These are phyloP conservation scores for Casaregolazyma lundiana DNA, from an alignment of 1,139 yeast species.

Conservation along the genomic window DNA sequence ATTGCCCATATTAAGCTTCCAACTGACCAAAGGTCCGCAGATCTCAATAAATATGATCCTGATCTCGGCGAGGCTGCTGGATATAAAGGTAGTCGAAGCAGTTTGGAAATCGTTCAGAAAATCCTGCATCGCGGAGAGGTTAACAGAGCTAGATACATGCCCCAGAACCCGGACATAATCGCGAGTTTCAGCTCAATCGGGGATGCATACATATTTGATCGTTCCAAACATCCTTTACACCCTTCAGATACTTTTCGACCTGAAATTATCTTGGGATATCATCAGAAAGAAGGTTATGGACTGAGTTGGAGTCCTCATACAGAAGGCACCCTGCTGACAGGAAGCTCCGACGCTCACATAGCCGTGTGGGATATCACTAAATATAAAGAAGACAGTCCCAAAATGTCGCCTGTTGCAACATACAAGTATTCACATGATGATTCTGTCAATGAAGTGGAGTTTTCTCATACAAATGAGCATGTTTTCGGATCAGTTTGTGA, in stretches of 20 bases:
- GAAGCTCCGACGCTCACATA: constrained; percentile 61
- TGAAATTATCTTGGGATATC: constrained; percentile 48
- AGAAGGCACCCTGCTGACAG: constrained; percentile 51
- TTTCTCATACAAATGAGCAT: constrained; percentile 44
- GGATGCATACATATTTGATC: constrained; percentile 57
- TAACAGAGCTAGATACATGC: constrained; percentile 83
- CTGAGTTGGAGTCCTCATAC: constrained; percentile 55
- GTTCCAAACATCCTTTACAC: constrained; percentile 40
- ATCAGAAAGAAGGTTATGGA: constrained; percentile 67
- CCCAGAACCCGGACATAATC: constrained; percentile 64
- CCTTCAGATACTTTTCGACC: constrained; percentile 35
- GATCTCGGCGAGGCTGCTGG: constrained; percentile 35
- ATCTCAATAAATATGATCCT: constrained; percentile 32
- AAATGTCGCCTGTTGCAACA: constrained; percentile 15
- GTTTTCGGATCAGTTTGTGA: constrained; percentile 72
- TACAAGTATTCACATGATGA: constrained; percentile 18
- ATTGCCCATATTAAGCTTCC: constrained; percentile 65
- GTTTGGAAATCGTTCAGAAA: constrained; percentile 54
- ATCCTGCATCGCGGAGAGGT: constrained; percentile 54
- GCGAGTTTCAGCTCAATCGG: constrained; percentile 83
- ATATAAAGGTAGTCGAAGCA: constrained; percentile 22
- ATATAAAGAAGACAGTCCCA: constrained; percentile 16
- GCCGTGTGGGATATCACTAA: constrained; percentile 63
- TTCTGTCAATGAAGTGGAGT: constrained; percentile 39
- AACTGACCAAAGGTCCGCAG: constrained; percentile 17